These are phyloP conservation scores for Flaveria brownii DNA, from an alignment of 129 eudicot genomes.

Conservation along the genomic window DNA sequence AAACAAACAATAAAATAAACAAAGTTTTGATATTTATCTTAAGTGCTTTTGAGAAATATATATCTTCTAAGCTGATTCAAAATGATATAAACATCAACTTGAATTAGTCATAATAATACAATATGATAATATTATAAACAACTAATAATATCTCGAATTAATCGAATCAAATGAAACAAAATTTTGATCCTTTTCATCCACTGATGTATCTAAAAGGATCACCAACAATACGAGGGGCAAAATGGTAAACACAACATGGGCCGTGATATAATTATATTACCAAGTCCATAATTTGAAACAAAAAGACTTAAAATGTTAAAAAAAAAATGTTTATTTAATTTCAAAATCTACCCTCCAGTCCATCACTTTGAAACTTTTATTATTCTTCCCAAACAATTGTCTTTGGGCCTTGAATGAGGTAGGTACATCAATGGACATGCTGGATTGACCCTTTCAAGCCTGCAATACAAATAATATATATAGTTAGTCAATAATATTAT, in stretches of 20 bases:
- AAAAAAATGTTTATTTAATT: background rate
- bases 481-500: background rate
- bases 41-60: too few relatives aligned
- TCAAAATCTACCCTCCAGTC: slow-evolving; percentile 18
- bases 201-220: slow-evolving; percentile 2
- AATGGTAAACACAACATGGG: background rate
- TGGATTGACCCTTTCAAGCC: slow-evolving; percentile 74
- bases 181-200: background rate
- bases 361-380: slow-evolving; percentile 42
- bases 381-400: slow-evolving; percentile 74
- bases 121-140: background rate
- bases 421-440: slow-evolving; percentile 46
- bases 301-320: background rate
- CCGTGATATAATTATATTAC: background rate
- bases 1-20: too few relatives aligned
- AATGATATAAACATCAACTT: background rate
- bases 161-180: background rate
- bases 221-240: background rate
- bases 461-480: slow-evolving; percentile 29
- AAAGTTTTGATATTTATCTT: too few relatives aligned
- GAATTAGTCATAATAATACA: too few relatives aligned
- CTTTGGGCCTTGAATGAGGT: slow-evolving; percentile 84
- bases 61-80: too few relatives aligned
- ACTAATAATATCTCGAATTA: background rate
- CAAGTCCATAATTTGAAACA: background rate